These are phyloP conservation scores for Apiospora koreana DNA, from an alignment of 2,329 filamentous ascomycete species.

Conservation along the genomic window DNA sequence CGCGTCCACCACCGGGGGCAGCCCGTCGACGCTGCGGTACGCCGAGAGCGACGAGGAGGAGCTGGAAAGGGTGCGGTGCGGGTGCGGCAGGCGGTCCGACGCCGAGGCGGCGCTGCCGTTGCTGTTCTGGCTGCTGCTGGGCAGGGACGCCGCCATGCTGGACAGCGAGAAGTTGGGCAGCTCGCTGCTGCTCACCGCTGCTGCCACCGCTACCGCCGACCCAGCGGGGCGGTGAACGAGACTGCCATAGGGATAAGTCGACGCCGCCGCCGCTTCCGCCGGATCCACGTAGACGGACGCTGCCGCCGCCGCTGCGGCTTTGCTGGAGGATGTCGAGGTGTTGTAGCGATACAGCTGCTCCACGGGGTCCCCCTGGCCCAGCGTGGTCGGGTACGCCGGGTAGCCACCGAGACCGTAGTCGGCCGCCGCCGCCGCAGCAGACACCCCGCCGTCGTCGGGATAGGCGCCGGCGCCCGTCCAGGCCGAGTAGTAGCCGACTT, in stretches of 20 bases:
- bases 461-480: constrained; percentile 34
- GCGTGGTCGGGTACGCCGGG: constrained; percentile 28
- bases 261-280: constrained; percentile 24
- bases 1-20: not conserved
- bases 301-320: constrained; percentile 18
- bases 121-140: constrained; percentile 20
- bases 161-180: constrained; percentile 42
- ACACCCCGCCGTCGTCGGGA: constrained; percentile 29
- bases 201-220: constrained; percentile 19
- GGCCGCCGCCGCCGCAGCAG: constrained; percentile 26
- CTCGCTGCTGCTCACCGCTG: constrained; percentile 23
- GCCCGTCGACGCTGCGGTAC: constrained; percentile 26
- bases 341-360: constrained; percentile 36
- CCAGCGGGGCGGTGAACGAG: constrained; percentile 38
- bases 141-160: constrained; percentile 42
- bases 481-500: constrained; percentile 35
- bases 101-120: not conserved
- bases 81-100: constrained; percentile 35
- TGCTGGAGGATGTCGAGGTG: constrained; percentile 17
- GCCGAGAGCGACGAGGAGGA: constrained; percentile 21
- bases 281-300: constrained; percentile 38
- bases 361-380: constrained; percentile 33
- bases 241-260: constrained; percentile 34
- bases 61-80: constrained; percentile 33
- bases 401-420: constrained; percentile 37